Evolutionary conservation across 2,329 filamentous ascomycete species (phyloP), one percentile per base, ranked within the genome.

Genomic region (Cryphonectria naterciae): DNA sequence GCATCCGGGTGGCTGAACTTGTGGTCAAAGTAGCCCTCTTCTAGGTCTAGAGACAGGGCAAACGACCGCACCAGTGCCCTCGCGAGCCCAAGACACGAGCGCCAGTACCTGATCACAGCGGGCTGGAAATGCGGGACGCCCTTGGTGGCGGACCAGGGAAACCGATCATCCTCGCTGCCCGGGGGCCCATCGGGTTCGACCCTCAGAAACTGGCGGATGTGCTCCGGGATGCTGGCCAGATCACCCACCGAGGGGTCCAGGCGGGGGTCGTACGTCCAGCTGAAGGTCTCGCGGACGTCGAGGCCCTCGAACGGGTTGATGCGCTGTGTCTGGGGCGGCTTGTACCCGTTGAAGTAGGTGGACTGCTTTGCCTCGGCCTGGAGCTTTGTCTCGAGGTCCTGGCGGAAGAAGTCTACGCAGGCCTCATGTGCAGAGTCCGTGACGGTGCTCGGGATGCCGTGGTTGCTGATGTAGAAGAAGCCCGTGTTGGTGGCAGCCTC

Each of bases 401-500:
- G 85, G 6, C 78, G 80, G 77, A 88, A 88, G 75, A 88, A 88
- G 2, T 78, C 75, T 4, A 83, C 73, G 43, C 79, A 80, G 11
- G 78, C 80, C 5, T 74, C 67, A 37, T 81, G 78, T 0, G 79
- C 81, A 1, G 75, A 70, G 5, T 77, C 70, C 3, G 76, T 79
- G 17, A 77, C 68, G 37, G 77, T 74, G 1, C 78, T 56, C 0
- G 81, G 70, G 35, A 87, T 82, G 4, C 85, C 83, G 70, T 87
- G 85, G 70, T 86, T 85, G 71, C 79, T 80, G 71, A 88, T 80
- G 78, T 88, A 88, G 77, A 88, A 88, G 79, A 88, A 88, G 2
- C 86, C 86, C 0, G 80, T 86, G 52, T 82, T 85, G 19, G 83
- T 82, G 2, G 85, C 83, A 0, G 86, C 86, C 0, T 78, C 74